Evolutionary conservation across 2,329 filamentous ascomycete genomes (phyloP), one percentile per base, ranked within the genome.

Genomic region (Phialophora macrospora): DNA sequence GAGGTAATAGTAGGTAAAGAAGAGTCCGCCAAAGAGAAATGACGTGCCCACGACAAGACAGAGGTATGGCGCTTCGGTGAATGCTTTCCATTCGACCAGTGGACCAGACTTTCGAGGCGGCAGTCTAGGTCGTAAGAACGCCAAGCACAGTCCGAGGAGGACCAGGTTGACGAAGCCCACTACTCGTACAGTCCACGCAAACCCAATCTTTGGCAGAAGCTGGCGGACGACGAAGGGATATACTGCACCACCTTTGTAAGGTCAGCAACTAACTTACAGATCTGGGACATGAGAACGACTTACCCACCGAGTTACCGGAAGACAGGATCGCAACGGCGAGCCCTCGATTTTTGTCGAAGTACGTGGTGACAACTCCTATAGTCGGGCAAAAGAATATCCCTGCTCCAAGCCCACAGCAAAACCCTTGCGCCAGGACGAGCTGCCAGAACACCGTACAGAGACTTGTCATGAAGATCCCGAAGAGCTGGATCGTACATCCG

Each of bases 141-240:
- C 63, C 28, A 66, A 20, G 17, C 62, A 59, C 2, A 77, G 75
- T 0, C 80, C 74, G 3, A 80, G 71, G 0, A 80, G 78, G 0
- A 77, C 81, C 1, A 89, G 69, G 28, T 86, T 85, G 34, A 90
- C 81, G 59, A 90, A 83, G 0, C 84, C 88, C 67, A 89, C 80
- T 0, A 84, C 81, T 0, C 88, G 80, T n/a, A 88, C 81, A 0
- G 88, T 88, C 87, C 87, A 90, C 0, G 80, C 80, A 71, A 89
- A 90, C 0, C 88, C 88, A 3, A 90, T 77, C 20, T 78, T 79
- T 0, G 87, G 85, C 1, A 89, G 76, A 11, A 90, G 75, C 61
- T 86, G 82, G 71, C 82, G 79, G 0, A 84, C 80, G 20, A 86
- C 80, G 1, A 85, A 79, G 0, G 88, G 88, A 72, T 88, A 91